Conservation (phyloP, 163 green algal genomes). For the Dunaliella salina region DNA sequence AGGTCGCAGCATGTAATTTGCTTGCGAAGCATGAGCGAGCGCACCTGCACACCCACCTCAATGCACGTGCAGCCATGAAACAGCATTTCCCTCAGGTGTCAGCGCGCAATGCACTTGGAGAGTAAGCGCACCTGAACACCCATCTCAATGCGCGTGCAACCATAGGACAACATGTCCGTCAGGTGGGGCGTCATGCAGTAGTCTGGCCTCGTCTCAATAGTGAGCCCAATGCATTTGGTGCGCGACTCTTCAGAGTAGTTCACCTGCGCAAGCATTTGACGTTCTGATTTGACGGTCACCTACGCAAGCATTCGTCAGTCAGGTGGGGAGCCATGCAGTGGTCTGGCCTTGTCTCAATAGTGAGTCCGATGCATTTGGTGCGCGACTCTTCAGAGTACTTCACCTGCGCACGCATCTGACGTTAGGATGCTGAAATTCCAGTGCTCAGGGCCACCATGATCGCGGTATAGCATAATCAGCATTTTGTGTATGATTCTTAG, state of each 20-base stretch:
- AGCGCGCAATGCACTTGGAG: too few species aligned
- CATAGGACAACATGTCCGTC: conserved; percentile 93
- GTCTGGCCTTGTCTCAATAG: conserved; percentile 96
- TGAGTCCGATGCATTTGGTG: conserved; percentile 94
- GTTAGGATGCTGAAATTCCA: not conserved
- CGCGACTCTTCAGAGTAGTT: conserved; percentile 68
- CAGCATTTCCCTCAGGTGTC: too few species aligned
- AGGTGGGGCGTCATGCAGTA: conserved; percentile 88
- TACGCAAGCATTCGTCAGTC: conserved; percentile 37
- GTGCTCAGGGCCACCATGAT: not conserved
- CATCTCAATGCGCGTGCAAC: conserved; percentile 94
- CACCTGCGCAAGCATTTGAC: conserved; percentile 11
- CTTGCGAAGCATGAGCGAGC: too few species aligned
- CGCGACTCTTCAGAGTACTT: conserved; percentile 68
- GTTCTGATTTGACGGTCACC: too few species aligned
- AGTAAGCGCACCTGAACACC: conserved; percentile 69
- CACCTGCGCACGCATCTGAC: conserved; percentile 10
- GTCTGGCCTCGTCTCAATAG: conserved; percentile 96
- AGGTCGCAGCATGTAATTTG: too few species aligned
- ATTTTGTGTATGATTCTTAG: too few species aligned
- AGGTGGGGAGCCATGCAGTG: conserved; percentile 88
- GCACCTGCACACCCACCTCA: too few species aligned
- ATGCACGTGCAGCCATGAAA: too few species aligned
- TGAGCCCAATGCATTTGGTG: conserved; percentile 94
- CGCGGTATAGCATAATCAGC: too few species aligned